Percentiles rank a stretch among this genome's conserved stretches.
Conservation (phyloP, 495 filamentous ascomycete genomes). For the Hyaloscypha variabilis region DNA sequence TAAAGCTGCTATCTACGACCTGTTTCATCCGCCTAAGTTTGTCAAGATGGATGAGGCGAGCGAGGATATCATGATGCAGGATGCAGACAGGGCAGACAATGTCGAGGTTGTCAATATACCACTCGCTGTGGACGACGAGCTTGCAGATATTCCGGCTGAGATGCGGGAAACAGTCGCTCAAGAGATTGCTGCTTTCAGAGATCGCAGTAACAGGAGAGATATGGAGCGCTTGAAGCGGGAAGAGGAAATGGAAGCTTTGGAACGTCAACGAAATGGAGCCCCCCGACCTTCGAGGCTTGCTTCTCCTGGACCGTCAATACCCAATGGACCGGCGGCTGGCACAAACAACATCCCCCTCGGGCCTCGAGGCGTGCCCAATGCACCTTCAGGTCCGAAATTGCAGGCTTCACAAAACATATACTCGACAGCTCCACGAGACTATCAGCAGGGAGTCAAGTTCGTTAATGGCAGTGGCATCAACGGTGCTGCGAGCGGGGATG, state of each 20-base stretch:
- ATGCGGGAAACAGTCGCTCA: constrained; percentile 96
- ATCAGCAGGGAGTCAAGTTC: constrained; percentile 82
- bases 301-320: constrained; percentile 59
- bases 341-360: constrained; percentile 87
- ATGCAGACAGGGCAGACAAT: constrained; percentile 60
- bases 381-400: constrained; percentile 73
- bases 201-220: constrained; percentile 84
- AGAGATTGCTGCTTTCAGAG: constrained; percentile 93
- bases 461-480: constrained; percentile 80
- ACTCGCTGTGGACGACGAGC: constrained; percentile 86
- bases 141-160: constrained; percentile 93
- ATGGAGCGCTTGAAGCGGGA: constrained; percentile 83
- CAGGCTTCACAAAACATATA: constrained; percentile 37
- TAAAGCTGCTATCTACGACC: constrained; percentile 63
- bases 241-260: constrained; percentile 89
- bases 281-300: constrained; percentile 66
- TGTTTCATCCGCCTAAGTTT: constrained; percentile 69
- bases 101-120: constrained; percentile 91
- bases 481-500: constrained; percentile 48
- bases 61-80: constrained; percentile 74
- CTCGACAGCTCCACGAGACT: constrained; percentile 73
- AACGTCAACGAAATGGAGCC: constrained; percentile 72
- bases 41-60: constrained; percentile 52
- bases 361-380: constrained; percentile 70
- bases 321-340: constrained; percentile 68